A percentile compares a stretch with the other conserved stretches of the same genome.
These are phyloP conservation scores for Coniochaeta hoffmannii DNA, from an alignment of 2,329 filamentous ascomycete genomes.

Conservation along the genomic window DNA sequence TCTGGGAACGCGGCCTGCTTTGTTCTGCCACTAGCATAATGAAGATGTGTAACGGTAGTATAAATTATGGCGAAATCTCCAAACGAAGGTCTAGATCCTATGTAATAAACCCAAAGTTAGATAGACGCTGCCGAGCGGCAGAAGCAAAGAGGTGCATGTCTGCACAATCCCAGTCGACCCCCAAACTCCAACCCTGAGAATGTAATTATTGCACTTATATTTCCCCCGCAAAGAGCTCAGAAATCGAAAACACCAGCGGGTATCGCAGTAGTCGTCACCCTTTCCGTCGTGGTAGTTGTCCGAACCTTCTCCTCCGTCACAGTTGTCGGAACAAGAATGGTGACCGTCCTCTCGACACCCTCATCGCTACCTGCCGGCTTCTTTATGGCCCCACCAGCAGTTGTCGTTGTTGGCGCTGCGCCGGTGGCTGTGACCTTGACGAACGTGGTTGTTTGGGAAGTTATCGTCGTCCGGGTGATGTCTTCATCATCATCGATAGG, in stretches of 20 bases:
- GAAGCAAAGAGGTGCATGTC: too few species aligned
- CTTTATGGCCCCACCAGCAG: not conserved
- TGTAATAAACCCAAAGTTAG: too few species aligned
- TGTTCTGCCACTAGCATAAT: too few species aligned
- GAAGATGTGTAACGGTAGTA: too few species aligned
- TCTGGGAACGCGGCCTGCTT: too few species aligned
- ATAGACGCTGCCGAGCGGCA: too few species aligned
- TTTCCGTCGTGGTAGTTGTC: not conserved
- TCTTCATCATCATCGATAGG: not conserved
- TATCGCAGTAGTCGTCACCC: not conserved
- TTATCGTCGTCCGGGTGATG: not conserved
- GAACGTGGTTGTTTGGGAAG: not conserved
- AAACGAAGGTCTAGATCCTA: too few species aligned
- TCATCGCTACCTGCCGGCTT: not conserved
- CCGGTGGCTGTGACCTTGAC: not conserved
- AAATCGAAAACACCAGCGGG: not conserved
- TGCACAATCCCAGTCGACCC: too few species aligned
- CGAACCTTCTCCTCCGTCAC: not conserved
- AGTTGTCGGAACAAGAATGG: not conserved
- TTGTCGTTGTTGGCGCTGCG: not conserved
- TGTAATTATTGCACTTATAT: too few species aligned
- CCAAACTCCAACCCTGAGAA: too few species aligned
- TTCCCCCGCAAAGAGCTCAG: not conserved
- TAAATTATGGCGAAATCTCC: too few species aligned
- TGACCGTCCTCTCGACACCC: not conserved